Percentiles rank a stretch among this genome's conserved stretches.
phyloP scores from a whole-genome alignment of 495 filamentous ascomycete genomes.

The Letharia columbiana region DNA sequence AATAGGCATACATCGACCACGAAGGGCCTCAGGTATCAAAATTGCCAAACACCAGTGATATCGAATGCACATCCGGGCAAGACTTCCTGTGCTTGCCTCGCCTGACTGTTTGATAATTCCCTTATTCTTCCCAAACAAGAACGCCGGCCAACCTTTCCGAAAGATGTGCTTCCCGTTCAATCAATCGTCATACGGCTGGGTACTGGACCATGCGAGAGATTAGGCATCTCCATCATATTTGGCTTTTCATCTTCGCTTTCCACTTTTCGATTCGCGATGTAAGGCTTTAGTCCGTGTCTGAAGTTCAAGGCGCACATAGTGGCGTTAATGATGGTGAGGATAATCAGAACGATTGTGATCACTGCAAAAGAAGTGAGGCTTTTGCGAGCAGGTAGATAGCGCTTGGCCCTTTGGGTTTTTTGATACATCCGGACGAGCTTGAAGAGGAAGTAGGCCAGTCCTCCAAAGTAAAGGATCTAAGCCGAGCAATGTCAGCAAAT shows the following conservation, averaged over 20 bases:
- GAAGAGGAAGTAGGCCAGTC: conserved; percentile 93
- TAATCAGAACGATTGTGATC: conserved; percentile 79
- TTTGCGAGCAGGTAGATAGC: conserved; percentile 64
- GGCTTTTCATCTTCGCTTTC: conserved; percentile 60
- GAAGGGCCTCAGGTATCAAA: neutral
- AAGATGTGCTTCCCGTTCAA: conserved; percentile 31
- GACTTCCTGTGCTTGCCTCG: neutral
- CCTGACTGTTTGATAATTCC: neutral
- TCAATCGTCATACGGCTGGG: conserved; percentile 84
- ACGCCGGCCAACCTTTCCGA: neutral
- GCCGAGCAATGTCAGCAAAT: conserved; percentile 21
- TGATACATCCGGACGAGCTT: conserved; percentile 95
- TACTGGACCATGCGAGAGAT: conserved; percentile 41
- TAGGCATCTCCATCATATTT: conserved; percentile 59
- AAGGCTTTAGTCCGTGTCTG: conserved; percentile 78
- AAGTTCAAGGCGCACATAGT: conserved; percentile 85
- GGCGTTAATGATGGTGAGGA: conserved; percentile 83
- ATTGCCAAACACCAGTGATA: conserved; percentile 6
- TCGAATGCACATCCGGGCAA: conserved; percentile 10
- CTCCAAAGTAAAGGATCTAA: conserved; percentile 74
- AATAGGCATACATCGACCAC: neutral
- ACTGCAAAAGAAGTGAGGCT: conserved; percentile 88
- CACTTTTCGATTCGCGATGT: conserved; percentile 59
- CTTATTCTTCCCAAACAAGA: neutral
- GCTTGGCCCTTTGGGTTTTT: conserved; percentile 33